These are phyloP conservation scores for Exophiala lecanii-corni DNA, from an alignment of 2,329 filamentous ascomycete species.

Conservation along the genomic window DNA sequence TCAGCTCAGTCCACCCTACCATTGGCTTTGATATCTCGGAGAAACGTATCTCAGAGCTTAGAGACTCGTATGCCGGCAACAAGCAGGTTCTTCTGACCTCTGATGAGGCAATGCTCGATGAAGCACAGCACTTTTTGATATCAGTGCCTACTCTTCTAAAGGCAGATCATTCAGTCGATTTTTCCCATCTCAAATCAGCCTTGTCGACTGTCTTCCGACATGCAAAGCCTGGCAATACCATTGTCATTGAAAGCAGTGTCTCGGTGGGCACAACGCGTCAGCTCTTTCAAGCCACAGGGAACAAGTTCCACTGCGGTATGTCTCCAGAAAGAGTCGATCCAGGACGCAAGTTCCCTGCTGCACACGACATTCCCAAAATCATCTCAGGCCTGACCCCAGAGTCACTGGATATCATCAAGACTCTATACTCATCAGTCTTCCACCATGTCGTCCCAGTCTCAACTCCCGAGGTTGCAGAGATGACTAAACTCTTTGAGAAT, in stretches of 20 bases:
- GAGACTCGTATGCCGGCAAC: conserved; percentile 7
- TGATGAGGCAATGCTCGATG: conserved; percentile 7
- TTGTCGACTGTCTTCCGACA: conserved; percentile 13
- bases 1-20: conserved; percentile 12
- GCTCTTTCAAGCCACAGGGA: conserved; percentile 8
- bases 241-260: conserved; percentile 23
- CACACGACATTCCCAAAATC: conserved; percentile 18
- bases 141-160: conserved; percentile 19
- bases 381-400: conserved; percentile 17
- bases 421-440: conserved; percentile 16
- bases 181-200: conserved; percentile 13
- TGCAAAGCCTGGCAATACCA: conserved; percentile 14
- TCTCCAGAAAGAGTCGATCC: conserved; percentile 22
- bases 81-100: conserved; percentile 10
- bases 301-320: conserved; percentile 20
- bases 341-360: conserved; percentile 13
- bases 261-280: conserved; percentile 20
- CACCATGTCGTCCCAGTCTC: conserved; percentile 16
- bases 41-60: conserved; percentile 12
- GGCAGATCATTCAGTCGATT: conserved; percentile 14
- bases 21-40: conserved; percentile 21
- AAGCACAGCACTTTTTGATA: conserved; percentile 19
- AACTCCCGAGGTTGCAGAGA: conserved; percentile 18
- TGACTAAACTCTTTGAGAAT: conserved; percentile 23
- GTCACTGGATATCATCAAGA: conserved; percentile 11